Evolutionary conservation across 2,329 filamentous ascomycete genomes (phyloP), one percentile per base, ranked within the genome.

Genomic region (Fonsecaea pugnacius): DNA sequence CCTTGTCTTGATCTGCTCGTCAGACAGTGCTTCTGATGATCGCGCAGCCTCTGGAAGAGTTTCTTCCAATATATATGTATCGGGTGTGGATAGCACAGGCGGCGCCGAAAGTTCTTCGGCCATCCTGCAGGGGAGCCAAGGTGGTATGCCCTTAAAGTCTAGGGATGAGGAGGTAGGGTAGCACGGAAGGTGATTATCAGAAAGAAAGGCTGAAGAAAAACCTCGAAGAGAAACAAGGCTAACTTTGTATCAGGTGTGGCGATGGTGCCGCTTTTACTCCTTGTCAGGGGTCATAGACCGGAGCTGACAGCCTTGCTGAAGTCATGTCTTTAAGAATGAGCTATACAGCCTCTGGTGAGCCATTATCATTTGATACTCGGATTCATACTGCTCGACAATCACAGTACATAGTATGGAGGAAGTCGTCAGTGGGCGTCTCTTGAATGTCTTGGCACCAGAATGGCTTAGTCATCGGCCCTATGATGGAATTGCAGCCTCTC

Each of bases 1-100:
- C 55, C 90, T 89, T 46, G 87, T 79, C 61, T 81, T 80, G 33
- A 98, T 81, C 73, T 93, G 90, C 73, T 91, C 87, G 69, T 94
- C 87, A 16, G 83, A 82, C 21, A 85, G 73, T 48, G 69, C 72
- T 30, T 68, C 64, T 18, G 46, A 27, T 4, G 73, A 40, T 27
- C 40, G 58, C 10, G 35, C 50, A 24, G 77, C 53, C 32, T 70
- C 73, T 18, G 78, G 69, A 2, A 82, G 77, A 7, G 80, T 79
- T 52, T 83, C 82, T 70, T 86, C 83, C 69, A 89, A 81, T 33
- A 88, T 82, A 70, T 86, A 84, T 51, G 83, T 82, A 62, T 87
- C 86, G 4, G 87, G 85, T 2, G 87, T 89, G 1, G 86, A 89
- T 50, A 89, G 80, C 1, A 87, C 80, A 1, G 86, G 87, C 9